Conservation (phyloP, 2,329 filamentous ascomycete genomes). For the Calycina herbarum region DNA sequence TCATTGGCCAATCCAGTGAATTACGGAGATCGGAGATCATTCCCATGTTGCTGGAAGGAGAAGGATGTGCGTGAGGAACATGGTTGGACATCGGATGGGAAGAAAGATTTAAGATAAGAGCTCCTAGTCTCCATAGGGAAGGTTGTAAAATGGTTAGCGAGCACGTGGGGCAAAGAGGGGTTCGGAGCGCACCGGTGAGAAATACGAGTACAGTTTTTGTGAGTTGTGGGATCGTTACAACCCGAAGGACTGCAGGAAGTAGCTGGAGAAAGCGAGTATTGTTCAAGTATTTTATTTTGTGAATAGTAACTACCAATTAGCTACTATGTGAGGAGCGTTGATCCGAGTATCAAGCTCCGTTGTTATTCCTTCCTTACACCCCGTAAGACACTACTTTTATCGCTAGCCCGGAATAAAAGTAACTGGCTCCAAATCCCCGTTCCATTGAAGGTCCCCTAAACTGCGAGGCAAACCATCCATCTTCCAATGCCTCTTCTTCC, state of each 20-base stretch:
- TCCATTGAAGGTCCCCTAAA: background rate
- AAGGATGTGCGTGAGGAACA: background rate
- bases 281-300: background rate
- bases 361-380: background rate
- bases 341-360: background rate
- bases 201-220: background rate
- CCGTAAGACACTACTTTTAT: background rate
- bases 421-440: background rate
- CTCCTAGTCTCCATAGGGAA: slow-evolving; percentile 16
- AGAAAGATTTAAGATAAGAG: background rate
- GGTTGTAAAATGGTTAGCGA: slow-evolving; percentile 8
- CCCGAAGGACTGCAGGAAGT: background rate
- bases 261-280: background rate
- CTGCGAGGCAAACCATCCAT: background rate
- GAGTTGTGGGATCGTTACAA: background rate
- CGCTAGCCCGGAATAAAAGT: background rate
- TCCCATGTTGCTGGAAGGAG: background rate
- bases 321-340: background rate
- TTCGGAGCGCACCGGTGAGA: background rate
- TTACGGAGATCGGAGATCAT: background rate
- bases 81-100: background rate
- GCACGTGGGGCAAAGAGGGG: slow-evolving; percentile 12
- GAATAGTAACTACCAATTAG: background rate
- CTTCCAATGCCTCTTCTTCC: background rate
- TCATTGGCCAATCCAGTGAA: background rate